phyloP scores from a whole-genome alignment of 192 early-diverging fungal species.

The Coemansia aciculifera region DNA sequence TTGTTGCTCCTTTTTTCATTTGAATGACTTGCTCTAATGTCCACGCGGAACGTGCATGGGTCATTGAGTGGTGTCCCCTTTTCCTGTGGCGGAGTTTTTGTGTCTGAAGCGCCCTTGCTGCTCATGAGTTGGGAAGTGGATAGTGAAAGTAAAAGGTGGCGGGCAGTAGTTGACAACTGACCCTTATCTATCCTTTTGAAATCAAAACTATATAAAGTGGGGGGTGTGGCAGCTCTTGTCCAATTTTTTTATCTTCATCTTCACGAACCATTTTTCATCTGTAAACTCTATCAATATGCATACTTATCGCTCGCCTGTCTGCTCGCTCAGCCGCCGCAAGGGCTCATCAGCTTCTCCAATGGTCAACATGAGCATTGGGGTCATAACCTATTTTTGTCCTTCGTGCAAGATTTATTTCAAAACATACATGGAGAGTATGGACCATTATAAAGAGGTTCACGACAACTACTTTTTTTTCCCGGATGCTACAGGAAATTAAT shows the following conservation, averaged over 20 bases:
- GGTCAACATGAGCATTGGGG: constrained; percentile 5
- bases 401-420: constrained; percentile 16
- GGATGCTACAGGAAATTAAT: no score
- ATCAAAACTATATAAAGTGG: no score
- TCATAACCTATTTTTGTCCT: constrained; percentile 9
- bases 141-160: no score
- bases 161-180: no score
- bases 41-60: not conserved
- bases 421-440: constrained; percentile 43
- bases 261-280: constrained; percentile 17
- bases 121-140: no score
- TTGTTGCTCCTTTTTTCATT: not conserved
- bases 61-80: not conserved
- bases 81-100: not conserved
- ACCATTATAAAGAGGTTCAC: constrained; percentile 13
- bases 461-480: no score
- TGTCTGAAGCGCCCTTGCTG: not conserved
- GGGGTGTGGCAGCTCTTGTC: not conserved
- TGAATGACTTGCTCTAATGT: not conserved
- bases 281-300: not conserved
- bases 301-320: not conserved
- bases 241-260: not conserved
- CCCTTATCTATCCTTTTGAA: no score
- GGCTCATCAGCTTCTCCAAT: not conserved
- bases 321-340: not conserved